These are phyloP conservation scores for Nicotiana otophora DNA, from an alignment of 257 asterid species.

Conservation along the genomic window DNA sequence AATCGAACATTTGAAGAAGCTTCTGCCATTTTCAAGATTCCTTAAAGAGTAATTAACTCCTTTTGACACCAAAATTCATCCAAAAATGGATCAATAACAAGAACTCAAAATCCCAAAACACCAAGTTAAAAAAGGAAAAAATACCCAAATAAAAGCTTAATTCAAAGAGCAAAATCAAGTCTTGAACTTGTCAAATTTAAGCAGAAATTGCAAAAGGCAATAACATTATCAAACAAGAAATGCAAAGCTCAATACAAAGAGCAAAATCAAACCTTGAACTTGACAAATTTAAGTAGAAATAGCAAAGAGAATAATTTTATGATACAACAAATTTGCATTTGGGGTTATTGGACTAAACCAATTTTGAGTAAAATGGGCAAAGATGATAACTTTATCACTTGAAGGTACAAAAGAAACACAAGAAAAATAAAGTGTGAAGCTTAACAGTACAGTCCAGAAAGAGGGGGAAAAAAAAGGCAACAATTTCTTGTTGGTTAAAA, in stretches of 20 bases:
- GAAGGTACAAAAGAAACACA: conserved; percentile 10
- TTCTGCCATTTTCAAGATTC: conserved; percentile 41
- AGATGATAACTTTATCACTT: neutral
- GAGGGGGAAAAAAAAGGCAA: neutral
- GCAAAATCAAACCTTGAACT: neutral
- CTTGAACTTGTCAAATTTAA: neutral
- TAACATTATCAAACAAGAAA: neutral
- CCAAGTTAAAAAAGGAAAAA: neutral
- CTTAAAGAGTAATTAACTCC: neutral
- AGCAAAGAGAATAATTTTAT: neutral
- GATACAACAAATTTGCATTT: neutral
- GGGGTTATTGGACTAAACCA: neutral
- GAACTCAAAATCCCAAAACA: neutral
- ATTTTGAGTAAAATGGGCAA: neutral
- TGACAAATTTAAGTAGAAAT: neutral
- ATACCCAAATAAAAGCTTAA: neutral
- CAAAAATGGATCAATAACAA: neutral
- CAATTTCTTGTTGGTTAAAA: neutral
- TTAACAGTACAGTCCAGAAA: neutral
- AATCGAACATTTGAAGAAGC: conserved; percentile 46
- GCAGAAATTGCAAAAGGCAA: neutral
- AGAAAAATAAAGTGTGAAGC: conserved; percentile 11
- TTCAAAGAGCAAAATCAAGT: neutral
- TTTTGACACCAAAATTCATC: neutral
- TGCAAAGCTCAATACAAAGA: too few relatives aligned